Percentiles rank a stretch among this genome's conserved stretches.
These are phyloP conservation scores for Kentomonas sorsogonicus DNA, from an alignment of 208 protist genomes.

Conservation along the genomic window DNA sequence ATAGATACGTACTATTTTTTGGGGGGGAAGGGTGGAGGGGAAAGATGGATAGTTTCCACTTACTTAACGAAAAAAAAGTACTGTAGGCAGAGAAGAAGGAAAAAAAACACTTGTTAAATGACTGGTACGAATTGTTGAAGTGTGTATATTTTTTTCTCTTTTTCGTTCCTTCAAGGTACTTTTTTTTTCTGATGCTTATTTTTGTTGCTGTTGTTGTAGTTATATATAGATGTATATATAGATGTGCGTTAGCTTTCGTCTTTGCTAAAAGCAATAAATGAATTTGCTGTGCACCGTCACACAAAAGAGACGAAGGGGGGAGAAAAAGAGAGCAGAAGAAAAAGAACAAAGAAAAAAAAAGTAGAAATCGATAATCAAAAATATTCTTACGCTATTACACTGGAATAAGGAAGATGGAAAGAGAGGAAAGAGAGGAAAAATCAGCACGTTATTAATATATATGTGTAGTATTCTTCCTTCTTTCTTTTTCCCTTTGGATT, in stretches of 20 bases:
- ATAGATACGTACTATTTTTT: conserved; percentile 5
- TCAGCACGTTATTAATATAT: conserved; percentile 3
- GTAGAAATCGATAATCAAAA: conserved; percentile 5
- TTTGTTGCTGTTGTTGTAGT: neutral
- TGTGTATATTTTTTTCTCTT: neutral
- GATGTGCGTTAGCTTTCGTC: neutral
- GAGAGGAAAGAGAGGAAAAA: conserved; percentile 4
- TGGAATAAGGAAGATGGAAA: conserved; percentile 4
- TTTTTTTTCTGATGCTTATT: conserved; percentile 4
- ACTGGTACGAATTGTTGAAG: neutral
- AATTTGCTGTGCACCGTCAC: too few relatives aligned
- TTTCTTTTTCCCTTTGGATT: conserved; percentile 1
- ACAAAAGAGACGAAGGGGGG: neutral
- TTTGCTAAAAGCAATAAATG: too few relatives aligned
- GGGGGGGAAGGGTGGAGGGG: neutral
- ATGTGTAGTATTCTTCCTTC: neutral
- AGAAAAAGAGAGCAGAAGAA: conserved; percentile 8
- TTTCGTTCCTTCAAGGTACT: conserved; percentile 1
- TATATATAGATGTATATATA: conserved; percentile 7
- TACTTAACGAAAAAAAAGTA: neutral
- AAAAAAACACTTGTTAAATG: neutral
- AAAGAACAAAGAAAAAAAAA: conserved; percentile 9
- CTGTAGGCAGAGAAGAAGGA: conserved; percentile 1
- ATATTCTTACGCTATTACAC: too few relatives aligned
- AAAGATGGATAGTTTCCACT: neutral